phyloP scores from a whole-genome alignment of 345 rosid species.

The Punica granatum region DNA sequence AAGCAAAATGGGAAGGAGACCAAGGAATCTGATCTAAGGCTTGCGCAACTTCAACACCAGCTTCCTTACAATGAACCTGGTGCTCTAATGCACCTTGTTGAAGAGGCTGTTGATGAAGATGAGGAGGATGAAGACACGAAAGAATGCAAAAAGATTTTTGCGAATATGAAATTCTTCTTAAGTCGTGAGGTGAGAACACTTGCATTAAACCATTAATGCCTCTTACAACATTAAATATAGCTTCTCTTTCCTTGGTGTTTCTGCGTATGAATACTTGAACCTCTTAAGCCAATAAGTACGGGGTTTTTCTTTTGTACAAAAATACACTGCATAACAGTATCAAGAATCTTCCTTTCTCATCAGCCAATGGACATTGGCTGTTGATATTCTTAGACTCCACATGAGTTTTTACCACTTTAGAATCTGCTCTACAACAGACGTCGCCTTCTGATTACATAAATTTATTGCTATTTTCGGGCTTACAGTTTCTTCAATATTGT shows the following conservation, averaged over 20 bases:
- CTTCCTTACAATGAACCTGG: constrained; percentile 92
- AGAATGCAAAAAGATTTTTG: constrained; percentile 66
- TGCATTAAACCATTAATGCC: background rate
- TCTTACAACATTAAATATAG: background rate
- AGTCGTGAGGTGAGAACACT: constrained; percentile 79
- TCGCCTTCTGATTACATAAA: background rate
- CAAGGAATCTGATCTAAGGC: constrained; percentile 74
- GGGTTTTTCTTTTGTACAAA: background rate
- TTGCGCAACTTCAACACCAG: constrained; percentile 94
- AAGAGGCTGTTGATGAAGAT: constrained; percentile 43
- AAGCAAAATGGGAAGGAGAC: constrained; percentile 18
- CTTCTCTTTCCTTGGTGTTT: background rate
- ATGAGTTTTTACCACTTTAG: too few relatives aligned
- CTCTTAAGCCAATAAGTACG: background rate
- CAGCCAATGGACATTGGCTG: background rate
- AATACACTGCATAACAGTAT: background rate
- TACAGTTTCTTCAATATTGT: background rate
- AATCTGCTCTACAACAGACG: background rate
- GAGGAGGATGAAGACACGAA: constrained; percentile 92
- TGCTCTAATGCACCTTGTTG: constrained; percentile 84
- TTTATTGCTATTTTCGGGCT: background rate
- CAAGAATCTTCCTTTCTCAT: background rate
- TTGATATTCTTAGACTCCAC: too few relatives aligned
- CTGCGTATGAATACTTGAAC: background rate
- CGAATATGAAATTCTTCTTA: constrained; percentile 69